Percentiles rank a stretch among this genome's conserved stretches.
Conservation (phyloP, 495 filamentous ascomycete genomes). For the Astrothelium subdiscretum region DNA sequence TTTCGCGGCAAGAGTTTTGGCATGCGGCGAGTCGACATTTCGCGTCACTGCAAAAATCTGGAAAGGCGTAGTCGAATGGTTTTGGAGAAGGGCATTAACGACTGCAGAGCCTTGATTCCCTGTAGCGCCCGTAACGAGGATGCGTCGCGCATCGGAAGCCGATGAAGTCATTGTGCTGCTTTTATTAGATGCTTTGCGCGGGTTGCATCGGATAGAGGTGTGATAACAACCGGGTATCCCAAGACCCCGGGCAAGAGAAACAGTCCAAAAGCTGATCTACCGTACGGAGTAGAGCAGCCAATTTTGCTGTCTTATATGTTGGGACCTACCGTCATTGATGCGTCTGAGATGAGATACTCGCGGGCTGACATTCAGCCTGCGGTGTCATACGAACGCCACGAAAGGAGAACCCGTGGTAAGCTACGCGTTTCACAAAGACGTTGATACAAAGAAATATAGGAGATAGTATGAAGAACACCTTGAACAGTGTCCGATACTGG, state of each 20-base stretch:
- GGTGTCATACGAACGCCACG: not conserved
- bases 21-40: slow-evolving; percentile 10
- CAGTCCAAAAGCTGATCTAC: too few species aligned
- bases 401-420: not conserved
- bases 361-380: not conserved
- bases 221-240: too few species aligned
- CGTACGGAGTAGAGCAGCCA: too few species aligned
- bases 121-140: slow-evolving; percentile 32
- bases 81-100: slow-evolving; percentile 24
- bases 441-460: not conserved
- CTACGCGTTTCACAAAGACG: not conserved
- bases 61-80: slow-evolving; percentile 10
- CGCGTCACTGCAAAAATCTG: slow-evolving; percentile 30
- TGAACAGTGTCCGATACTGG: too few species aligned
- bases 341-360: too few species aligned
- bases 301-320: not conserved
- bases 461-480: too few species aligned
- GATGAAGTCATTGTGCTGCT: not conserved
- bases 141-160: not conserved
- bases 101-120: slow-evolving; percentile 32
- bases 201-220: too few species aligned
- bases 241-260: too few species aligned
- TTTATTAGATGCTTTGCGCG: not conserved
- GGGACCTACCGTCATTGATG: not conserved
- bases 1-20: slow-evolving; percentile 15